A percentile compares a stretch with the other conserved stretches of the same genome.
Evolutionary conservation across 192 early-diverging fungal species (phyloP).

Genomic region (Coemansia brasiliensis): DNA sequence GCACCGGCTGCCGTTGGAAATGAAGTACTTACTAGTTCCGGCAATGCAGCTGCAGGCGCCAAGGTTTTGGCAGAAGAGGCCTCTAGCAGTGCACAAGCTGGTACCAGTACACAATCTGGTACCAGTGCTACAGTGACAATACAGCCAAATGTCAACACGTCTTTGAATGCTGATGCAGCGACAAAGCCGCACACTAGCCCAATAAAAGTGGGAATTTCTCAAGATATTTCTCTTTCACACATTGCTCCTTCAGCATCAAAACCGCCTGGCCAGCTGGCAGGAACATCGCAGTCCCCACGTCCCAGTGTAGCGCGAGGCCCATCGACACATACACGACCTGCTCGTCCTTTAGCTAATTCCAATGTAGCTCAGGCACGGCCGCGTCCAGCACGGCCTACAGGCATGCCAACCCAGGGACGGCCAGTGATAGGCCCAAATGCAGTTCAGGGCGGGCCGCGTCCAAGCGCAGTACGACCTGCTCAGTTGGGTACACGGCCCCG

Average conservation of each 20-base stretch:
- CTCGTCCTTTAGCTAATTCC: not conserved
- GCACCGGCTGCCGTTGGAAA: not conserved
- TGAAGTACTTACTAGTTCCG: too few species aligned
- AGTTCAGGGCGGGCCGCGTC: not conserved
- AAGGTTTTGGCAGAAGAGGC: too few species aligned
- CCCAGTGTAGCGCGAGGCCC: constrained; percentile 6
- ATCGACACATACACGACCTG: constrained; percentile 1
- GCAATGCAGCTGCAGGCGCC: too few species aligned
- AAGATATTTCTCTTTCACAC: not conserved
- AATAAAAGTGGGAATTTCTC: not conserved
- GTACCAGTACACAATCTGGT: not conserved
- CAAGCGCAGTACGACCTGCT: not conserved
- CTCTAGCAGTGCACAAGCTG: too few species aligned
- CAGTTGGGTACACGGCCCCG: constrained; percentile 25
- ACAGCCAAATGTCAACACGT: not conserved
- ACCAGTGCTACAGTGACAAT: not conserved
- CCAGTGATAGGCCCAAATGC: not conserved
- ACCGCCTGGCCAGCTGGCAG: not conserved
- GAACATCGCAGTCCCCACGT: not conserved
- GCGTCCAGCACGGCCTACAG: constrained; percentile 12
- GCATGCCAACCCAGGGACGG: not conserved
- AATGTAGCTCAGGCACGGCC: constrained; percentile 7
- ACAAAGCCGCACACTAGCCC: not conserved
- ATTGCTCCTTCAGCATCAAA: not conserved
- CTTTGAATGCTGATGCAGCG: not conserved